Percentiles rank a stretch among this genome's conserved stretches.
These are phyloP conservation scores for Phanerochaete sordida DNA, from an alignment of 768 basidiomycete genomes.

Conservation along the genomic window DNA sequence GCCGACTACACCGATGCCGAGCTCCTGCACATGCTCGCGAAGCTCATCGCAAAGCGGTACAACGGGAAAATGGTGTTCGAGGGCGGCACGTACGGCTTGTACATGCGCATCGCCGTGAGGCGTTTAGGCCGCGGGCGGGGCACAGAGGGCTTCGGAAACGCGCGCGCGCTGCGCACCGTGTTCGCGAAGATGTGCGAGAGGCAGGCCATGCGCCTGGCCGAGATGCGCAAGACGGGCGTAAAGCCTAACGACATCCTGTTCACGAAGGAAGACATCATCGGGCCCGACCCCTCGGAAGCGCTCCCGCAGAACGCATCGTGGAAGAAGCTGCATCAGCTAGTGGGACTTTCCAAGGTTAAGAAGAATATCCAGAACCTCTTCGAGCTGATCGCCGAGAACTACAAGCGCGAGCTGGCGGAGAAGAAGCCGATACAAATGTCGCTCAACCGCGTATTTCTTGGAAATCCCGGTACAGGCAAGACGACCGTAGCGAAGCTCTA, in stretches of 20 bases:
- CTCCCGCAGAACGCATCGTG: constrained; percentile 44
- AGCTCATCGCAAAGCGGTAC: constrained; percentile 43
- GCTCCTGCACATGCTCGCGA: constrained; percentile 51
- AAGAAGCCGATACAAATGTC: constrained; percentile 50
- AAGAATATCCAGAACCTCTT: constrained; percentile 46
- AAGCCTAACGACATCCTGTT: constrained; percentile 49
- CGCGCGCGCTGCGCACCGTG: constrained; percentile 53
- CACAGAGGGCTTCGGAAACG: constrained; percentile 63
- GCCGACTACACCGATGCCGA: constrained; percentile 58
- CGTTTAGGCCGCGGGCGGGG: constrained; percentile 59
- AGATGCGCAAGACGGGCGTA: constrained; percentile 36
- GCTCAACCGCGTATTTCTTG: constrained; percentile 63
- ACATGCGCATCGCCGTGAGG: constrained; percentile 49
- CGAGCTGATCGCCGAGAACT: constrained; percentile 48
- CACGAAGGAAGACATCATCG: constrained; percentile 55
- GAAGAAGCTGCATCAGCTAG: constrained; percentile 47
- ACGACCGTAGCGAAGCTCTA: constrained; percentile 68
- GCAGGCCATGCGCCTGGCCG: constrained; percentile 48
- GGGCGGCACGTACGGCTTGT: constrained; percentile 47
- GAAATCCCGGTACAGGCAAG: constrained; percentile 70
- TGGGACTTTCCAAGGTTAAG: constrained; percentile 56
- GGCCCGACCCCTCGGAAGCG: constrained; percentile 55
- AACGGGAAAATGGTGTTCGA: constrained; percentile 51
- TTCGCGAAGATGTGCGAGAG: constrained; percentile 44
- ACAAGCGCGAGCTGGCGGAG: constrained; percentile 56